Evolutionary conservation across 768 basidiomycete genomes (phyloP).

Genomic region (Lactarius vividus): DNA sequence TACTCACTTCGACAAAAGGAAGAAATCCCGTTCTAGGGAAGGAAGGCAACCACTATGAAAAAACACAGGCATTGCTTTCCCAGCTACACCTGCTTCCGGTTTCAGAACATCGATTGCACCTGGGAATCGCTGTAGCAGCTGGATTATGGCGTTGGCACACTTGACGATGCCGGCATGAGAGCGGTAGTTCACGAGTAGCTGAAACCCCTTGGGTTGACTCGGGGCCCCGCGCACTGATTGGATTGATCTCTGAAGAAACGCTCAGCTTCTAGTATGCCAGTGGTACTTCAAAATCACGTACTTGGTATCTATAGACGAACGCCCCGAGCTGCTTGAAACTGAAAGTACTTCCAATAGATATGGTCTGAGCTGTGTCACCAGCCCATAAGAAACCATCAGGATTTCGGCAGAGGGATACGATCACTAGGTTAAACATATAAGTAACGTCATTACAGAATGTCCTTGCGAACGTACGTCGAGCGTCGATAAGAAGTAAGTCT

Average conservation of each 20-base stretch:
- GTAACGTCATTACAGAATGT: neutral
- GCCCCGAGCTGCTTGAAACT: slow-evolving; percentile 70
- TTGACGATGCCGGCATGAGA: slow-evolving; percentile 75
- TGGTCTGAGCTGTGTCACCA: slow-evolving; percentile 78
- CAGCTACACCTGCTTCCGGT: slow-evolving; percentile 53
- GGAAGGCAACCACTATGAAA: slow-evolving; percentile 44
- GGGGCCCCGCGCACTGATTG: slow-evolving; percentile 22
- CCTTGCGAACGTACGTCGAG: slow-evolving; percentile 43
- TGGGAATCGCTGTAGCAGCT: slow-evolving; percentile 56
- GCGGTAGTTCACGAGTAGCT: slow-evolving; percentile 63
- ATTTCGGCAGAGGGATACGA: slow-evolving; percentile 61
- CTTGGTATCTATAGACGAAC: slow-evolving; percentile 62
- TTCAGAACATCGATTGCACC: slow-evolving; percentile 58
- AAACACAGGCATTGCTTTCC: slow-evolving; percentile 57
- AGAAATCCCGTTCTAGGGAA: slow-evolving; percentile 3
- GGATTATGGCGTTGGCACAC: slow-evolving; percentile 62
- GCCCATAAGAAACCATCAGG: slow-evolving; percentile 73
- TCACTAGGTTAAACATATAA: slow-evolving; percentile 41
- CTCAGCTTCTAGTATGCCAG: neutral
- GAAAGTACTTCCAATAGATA: slow-evolving; percentile 69
- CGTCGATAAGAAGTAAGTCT: slow-evolving; percentile 67
- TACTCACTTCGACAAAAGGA: slow-evolving; percentile 6
- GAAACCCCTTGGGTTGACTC: slow-evolving; percentile 44
- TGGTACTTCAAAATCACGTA: slow-evolving; percentile 30
- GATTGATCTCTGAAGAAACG: neutral